phyloP scores from a whole-genome alignment of 805 yeast species.

The Vanderwaltozyma tropicalis region DNA sequence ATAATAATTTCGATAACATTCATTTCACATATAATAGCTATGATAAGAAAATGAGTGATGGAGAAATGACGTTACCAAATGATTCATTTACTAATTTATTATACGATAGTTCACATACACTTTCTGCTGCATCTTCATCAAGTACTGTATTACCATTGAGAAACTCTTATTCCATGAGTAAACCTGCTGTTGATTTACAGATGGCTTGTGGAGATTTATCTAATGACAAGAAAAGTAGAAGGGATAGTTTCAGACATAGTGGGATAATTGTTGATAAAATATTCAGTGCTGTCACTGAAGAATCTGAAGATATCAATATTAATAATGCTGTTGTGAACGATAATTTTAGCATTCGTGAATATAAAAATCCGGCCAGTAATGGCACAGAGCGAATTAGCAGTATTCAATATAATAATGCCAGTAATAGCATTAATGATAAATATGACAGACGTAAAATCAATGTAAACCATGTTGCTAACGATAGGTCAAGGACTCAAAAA shows the following conservation, averaged over 20 bases:
- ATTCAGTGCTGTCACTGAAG: slow-evolving; percentile 1
- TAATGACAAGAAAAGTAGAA: slow-evolving; percentile 4
- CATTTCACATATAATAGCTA: not conserved
- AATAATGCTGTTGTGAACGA: too few relatives aligned
- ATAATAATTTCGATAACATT: not conserved
- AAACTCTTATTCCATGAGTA: not conserved
- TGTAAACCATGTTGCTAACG: not conserved
- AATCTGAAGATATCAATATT: not conserved
- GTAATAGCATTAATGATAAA: not conserved
- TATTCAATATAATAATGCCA: not conserved
- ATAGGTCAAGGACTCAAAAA: slow-evolving; percentile 56
- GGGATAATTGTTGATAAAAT: not conserved
- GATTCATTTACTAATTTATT: not conserved
- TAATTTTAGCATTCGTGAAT: too few relatives aligned
- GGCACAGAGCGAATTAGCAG: not conserved
- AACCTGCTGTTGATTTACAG: slow-evolving; percentile 11
- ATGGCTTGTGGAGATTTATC: slow-evolving; percentile 30
- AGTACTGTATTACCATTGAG: not conserved
- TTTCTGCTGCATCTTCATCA: not conserved
- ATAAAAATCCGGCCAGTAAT: too few relatives aligned
- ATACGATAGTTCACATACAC: not conserved
- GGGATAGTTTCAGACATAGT: not conserved
- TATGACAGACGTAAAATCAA: not conserved
- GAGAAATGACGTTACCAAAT: not conserved
- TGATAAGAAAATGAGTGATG: not conserved